Evolutionary conservation across 1,139 yeast genomes (phyloP), one percentile per base, ranked within the genome.

Genomic region (Kodamaea anthophila): DNA sequence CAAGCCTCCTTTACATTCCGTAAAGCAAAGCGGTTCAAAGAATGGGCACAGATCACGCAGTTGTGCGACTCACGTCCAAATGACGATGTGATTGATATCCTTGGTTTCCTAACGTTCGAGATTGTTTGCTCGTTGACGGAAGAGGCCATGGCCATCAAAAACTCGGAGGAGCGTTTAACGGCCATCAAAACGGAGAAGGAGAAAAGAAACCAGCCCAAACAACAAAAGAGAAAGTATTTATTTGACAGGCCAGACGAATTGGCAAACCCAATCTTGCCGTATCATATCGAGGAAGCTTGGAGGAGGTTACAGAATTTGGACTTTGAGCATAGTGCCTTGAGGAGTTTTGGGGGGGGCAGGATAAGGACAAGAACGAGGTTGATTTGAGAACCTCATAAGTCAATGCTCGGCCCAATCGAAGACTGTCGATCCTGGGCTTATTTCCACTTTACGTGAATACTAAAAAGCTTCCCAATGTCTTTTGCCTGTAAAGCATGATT

Each of bases 1-100:
- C 98, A 91, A 53, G 98, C 98, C 1, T 80, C 94, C 34, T 93
- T 91, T 51, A 93, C 98, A 1, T 91, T 87, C 48, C 70, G 97
- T 45, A 91, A 93, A 53, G 85, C 84, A 11, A 86, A 88, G 52
- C 65, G 96, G 47, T 91, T 91, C 51, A 72, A 94, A 48, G 99
- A 91, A 50, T 91, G 98, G 98, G 93, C 95, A 5, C 94, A 93
- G 12, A 75, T 91, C 29, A 60, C 86, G 0, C 82, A 77, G 34
- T 58, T 93, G 28, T 82, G 94, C 12, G 98, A 93, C 40, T 76
- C 93, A 13, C 75, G 93, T 46, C 96, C 97, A 3, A 85, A 84
- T 49, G 98, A 91, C 55, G 99, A 91, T 63, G 96, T 91, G 16
- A 79, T 93, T 40, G 99, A 91, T 62, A 91, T 91, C 25, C 63